Evolutionary conservation across 2,329 filamentous ascomycete genomes (phyloP), one percentile per base, ranked within the genome.

Genomic region (Fusarium sp.): DNA sequence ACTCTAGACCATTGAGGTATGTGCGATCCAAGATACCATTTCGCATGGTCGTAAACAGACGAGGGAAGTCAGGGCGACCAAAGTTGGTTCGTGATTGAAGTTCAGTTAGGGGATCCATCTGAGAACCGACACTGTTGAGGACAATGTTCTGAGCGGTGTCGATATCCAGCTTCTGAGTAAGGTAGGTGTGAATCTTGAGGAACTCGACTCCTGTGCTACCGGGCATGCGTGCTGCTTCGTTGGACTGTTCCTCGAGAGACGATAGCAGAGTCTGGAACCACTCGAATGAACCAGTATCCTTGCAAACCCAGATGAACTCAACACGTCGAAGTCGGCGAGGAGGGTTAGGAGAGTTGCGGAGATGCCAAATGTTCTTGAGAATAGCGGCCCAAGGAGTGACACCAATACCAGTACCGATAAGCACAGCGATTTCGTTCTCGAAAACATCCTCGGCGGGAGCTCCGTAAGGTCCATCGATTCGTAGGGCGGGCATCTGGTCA

Each of bases 241-340:
- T 86, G 52, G 92, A 95, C 79, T 99, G 96, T 38, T 90, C 87
- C 81, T 99, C 96, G 24, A 99, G 91, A 0, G 93, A 97, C 1
- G 92, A 93, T 18, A 99, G 88, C 1, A 99, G 89, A 3, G 92
- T 94, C 80, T 99, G 96, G 86, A 99, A 98, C 96, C 96, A 99
- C 83, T 98, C 96, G 77, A 99, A 99, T 0, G 95, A 97, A 34
- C 89, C 92, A 0, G 95, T 97, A 77, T 98, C 95, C 80, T 93
- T 96, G 87, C 95, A 98, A 54, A 98, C 91, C 96, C 96, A 99
- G 84, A 99, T 97, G 82, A 99, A 99, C 81, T 99, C 96, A 32
- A 99, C 95, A 80, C 96, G 92, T 64, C 94, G 92, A 49, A 99
- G 90, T 77, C 95, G 93, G 52, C 89, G 90, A 2, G 95, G 95